phyloP scores from a whole-genome alignment of 1,284 basidiomycete species.

The Ustilago loliicola region DNA sequence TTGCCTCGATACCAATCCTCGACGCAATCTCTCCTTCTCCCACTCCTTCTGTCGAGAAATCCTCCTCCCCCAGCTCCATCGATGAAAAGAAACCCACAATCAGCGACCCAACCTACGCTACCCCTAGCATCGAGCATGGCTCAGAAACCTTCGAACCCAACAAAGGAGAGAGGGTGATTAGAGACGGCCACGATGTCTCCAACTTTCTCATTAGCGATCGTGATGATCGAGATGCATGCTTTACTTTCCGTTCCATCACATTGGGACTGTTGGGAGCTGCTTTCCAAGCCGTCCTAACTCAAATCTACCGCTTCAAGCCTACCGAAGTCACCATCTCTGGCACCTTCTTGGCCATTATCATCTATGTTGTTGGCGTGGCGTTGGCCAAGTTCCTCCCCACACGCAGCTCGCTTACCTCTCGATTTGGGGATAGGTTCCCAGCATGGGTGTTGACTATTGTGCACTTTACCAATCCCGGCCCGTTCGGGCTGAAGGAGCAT shows the following conservation, averaged over 20 bases:
- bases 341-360: constrained; percentile 77
- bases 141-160: constrained; percentile 1
- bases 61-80: background rate
- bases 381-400: constrained; percentile 73
- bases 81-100: background rate
- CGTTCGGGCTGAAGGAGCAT: constrained; percentile 77
- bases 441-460: constrained; percentile 72
- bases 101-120: background rate
- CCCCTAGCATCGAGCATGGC: too few relatives aligned
- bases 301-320: constrained; percentile 76
- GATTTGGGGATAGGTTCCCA: constrained; percentile 55
- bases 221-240: constrained; percentile 76
- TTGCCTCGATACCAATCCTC: constrained; percentile 21
- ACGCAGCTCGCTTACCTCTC: constrained; percentile 67
- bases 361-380: constrained; percentile 74
- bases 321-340: constrained; percentile 74
- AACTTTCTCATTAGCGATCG: constrained; percentile 76
- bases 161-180: constrained; percentile 18
- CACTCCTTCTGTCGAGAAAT: constrained; percentile 4
- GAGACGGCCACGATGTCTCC: constrained; percentile 74
- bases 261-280: constrained; percentile 76
- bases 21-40: background rate
- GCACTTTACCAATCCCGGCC: constrained; percentile 76
- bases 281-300: constrained; percentile 74
- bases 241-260: constrained; percentile 76